These are phyloP conservation scores for Epichloe bromicola DNA, from an alignment of 2,329 filamentous ascomycete genomes.

Conservation along the genomic window DNA sequence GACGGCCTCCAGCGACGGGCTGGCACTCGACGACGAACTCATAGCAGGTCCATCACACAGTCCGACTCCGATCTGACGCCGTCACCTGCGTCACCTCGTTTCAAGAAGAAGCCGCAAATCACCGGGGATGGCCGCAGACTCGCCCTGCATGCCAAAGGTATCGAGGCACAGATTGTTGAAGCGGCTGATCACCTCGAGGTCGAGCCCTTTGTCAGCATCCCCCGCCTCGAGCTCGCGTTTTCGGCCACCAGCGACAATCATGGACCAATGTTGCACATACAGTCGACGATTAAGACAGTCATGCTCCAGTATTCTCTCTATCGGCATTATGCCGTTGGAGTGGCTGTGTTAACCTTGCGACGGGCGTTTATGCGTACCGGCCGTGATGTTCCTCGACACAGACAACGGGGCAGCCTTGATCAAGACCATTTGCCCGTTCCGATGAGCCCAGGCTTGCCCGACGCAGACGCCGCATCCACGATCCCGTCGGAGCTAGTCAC, in stretches of 20 bases:
- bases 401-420: constrained; percentile 17
- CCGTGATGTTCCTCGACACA: constrained; percentile 24
- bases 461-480: constrained; percentile 21
- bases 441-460: constrained; percentile 13
- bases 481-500: constrained; percentile 54
- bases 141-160: constrained; percentile 64
- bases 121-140: constrained; percentile 67
- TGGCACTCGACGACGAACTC: constrained; percentile 54
- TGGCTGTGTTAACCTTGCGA: constrained; percentile 64
- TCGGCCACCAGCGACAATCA: constrained; percentile 77
- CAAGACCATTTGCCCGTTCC: constrained; percentile 21
- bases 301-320: constrained; percentile 85
- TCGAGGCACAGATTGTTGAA: constrained; percentile 88
- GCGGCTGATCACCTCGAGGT: constrained; percentile 70
- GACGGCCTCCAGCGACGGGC: constrained; percentile 45
- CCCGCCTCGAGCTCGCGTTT: constrained; percentile 75
- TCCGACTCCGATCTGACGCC: constrained; percentile 49
- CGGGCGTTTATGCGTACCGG: constrained; percentile 51
- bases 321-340: constrained; percentile 77
- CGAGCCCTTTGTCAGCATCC: constrained; percentile 76
- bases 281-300: constrained; percentile 66
- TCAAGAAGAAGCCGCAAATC: constrained; percentile 39
- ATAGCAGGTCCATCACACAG: constrained; percentile 57
- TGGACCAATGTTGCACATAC: constrained; percentile 77
- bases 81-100: constrained; percentile 23